These are phyloP conservation scores for Candida glucosophila DNA, from an alignment of 1,139 yeast species.

Conservation along the genomic window DNA sequence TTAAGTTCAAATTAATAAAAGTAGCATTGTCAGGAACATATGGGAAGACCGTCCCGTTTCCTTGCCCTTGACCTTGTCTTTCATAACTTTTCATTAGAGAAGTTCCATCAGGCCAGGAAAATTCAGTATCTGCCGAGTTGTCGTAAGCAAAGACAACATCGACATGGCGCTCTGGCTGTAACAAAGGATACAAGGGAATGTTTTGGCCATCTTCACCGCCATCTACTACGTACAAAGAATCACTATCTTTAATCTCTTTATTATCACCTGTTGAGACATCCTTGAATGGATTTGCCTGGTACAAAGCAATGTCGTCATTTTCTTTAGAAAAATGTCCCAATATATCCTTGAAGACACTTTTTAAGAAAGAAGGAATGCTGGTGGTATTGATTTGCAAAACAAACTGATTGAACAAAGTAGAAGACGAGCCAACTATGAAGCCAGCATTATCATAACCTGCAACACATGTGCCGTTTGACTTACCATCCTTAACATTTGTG, in stretches of 20 bases:
- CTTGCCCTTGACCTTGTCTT: conserved; percentile 60
- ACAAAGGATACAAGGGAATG: conserved; percentile 31
- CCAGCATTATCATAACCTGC: conserved; percentile 82
- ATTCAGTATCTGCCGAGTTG: conserved; percentile 41
- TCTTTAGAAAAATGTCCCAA: conserved; percentile 39
- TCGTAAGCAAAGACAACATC: conserved; percentile 39
- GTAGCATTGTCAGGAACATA: conserved; percentile 73
- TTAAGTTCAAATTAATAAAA: conserved; percentile 51
- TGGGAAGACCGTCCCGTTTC: conserved; percentile 66
- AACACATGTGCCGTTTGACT: conserved; percentile 36
- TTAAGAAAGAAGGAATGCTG: conserved; percentile 38
- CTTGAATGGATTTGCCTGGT: conserved; percentile 46
- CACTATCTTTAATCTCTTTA: conserved; percentile 6
- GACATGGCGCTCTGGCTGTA: conserved; percentile 29
- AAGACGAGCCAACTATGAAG: conserved; percentile 72
- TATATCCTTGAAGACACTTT: conserved; percentile 35
- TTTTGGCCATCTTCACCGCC: conserved; percentile 39
- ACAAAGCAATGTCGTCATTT: conserved; percentile 34
- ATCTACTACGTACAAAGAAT: conserved; percentile 32
- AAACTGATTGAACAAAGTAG: conserved; percentile 73
- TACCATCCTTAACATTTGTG: conserved; percentile 52
- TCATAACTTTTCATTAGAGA: conserved; percentile 43
- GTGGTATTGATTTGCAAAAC: conserved; percentile 56
- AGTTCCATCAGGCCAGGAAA: conserved; percentile 35
- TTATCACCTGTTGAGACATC: conserved; percentile 33